Conservation (phyloP, 306 rosid species). For the Quercus cerris region DNA sequence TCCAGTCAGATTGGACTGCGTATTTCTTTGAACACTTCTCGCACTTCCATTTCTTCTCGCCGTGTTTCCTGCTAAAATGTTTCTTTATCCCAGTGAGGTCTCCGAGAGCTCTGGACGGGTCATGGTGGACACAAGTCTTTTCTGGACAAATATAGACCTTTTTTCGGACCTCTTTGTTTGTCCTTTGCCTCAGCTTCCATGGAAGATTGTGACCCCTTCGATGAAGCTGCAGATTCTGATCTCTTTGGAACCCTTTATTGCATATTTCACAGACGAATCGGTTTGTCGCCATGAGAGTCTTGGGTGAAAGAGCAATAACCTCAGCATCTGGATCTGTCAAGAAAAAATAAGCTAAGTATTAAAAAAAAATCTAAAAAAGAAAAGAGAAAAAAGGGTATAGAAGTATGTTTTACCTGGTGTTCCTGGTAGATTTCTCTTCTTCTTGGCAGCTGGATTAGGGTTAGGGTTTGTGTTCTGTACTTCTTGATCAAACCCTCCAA, state of each 20-base stretch:
- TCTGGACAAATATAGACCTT: conserved; percentile 94
- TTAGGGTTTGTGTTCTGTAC: conserved; percentile 62
- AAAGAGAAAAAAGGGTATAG: neutral
- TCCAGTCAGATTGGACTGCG: conserved; percentile 97
- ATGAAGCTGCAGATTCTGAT: conserved; percentile 93
- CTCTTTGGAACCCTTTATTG: conserved; percentile 96
- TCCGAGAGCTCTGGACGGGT: conserved; percentile 78
- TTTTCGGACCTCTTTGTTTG: conserved; percentile 71
- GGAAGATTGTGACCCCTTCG: conserved; percentile 93
- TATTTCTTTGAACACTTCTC: conserved; percentile 93
- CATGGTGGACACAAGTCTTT: conserved; percentile 84
- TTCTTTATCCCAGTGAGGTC: conserved; percentile 96
- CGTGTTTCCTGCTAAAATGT: conserved; percentile 89
- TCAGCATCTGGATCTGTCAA: conserved; percentile 94
- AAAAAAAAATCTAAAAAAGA: neutral
- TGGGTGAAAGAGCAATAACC: conserved; percentile 84
- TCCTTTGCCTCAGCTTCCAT: conserved; percentile 77
- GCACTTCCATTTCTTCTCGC: conserved; percentile 99
- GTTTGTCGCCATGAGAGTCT: conserved; percentile 90
- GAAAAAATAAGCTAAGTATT: neutral
- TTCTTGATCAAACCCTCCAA: conserved; percentile 46
- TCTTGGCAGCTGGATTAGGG: conserved; percentile 45
- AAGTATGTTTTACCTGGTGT: conserved; percentile 61
- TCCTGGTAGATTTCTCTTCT: conserved; percentile 92
- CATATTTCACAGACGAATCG: conserved; percentile 91